Evolutionary conservation across 371 early-diverging fungal genomes (phyloP).

Genomic region (Scutellospora calospora): DNA sequence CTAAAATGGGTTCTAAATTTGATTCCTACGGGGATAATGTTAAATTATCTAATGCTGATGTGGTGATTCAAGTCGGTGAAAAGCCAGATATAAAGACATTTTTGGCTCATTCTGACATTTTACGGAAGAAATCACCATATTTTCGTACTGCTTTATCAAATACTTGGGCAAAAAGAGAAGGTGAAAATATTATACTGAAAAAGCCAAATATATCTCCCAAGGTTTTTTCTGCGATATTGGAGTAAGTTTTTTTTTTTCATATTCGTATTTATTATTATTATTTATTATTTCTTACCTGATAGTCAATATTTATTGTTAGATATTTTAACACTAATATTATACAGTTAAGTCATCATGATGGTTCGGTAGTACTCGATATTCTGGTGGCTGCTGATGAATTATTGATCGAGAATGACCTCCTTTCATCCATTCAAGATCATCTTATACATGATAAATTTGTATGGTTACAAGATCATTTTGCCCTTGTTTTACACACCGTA

Average conservation of each 20-base stretch:
- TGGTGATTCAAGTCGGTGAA: conserved; percentile 36
- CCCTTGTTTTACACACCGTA: conserved; percentile 12
- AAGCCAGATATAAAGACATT: conserved; percentile 1
- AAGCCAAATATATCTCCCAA: conserved; percentile 36
- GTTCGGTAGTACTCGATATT: conserved; percentile 2
- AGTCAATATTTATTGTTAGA: background rate
- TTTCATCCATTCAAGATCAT: conserved; percentile 21
- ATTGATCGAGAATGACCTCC: conserved; percentile 12
- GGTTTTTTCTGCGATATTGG: conserved; percentile 24
- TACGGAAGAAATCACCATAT: conserved; percentile 29
- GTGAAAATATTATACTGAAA: conserved; percentile 17
- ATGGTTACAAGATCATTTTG: conserved; percentile 33
- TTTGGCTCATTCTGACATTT: conserved; percentile 18
- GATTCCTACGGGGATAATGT: too few relatives aligned
- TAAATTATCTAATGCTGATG: conserved; percentile 20
- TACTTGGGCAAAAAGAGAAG: conserved; percentile 40
- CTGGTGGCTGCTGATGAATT: conserved; percentile 35
- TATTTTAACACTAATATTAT: conserved; percentile 23
- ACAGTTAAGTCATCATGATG: conserved; percentile 8
- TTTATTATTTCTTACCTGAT: background rate
- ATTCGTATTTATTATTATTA: background rate
- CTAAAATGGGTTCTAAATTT: too few relatives aligned
- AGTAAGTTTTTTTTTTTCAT: conserved; percentile 30
- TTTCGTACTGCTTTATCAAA: conserved; percentile 32
- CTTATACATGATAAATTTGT: conserved; percentile 13